Evolutionary conservation across 257 asterid species (phyloP).

Genomic region (Vinca minor): DNA sequence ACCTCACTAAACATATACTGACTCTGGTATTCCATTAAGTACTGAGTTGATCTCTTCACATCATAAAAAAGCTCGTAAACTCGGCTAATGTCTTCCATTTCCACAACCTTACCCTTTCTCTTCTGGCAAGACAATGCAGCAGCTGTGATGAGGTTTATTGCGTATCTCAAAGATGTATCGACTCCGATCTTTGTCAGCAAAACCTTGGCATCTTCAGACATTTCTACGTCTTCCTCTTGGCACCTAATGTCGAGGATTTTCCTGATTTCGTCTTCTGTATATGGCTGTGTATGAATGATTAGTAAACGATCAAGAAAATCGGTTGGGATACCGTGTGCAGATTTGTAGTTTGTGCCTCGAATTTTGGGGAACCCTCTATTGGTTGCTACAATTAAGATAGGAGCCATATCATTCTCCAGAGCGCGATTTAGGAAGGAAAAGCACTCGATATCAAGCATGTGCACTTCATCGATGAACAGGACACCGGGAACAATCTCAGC

Average conservation of each 20-base stretch:
- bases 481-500: constrained; percentile 96
- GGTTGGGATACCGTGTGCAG: constrained; percentile 47
- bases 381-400: constrained; percentile 88
- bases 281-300: constrained; percentile 88
- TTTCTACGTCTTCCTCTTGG: constrained; percentile 86
- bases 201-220: constrained; percentile 77
- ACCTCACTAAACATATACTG: constrained; percentile 87
- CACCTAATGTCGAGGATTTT: constrained; percentile 76
- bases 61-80: constrained; percentile 82
- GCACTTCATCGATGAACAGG: constrained; percentile 96
- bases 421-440: constrained; percentile 95
- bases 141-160: constrained; percentile 71
- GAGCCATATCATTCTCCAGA: constrained; percentile 92
- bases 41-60: constrained; percentile 78
- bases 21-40: constrained; percentile 87
- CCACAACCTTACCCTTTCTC: constrained; percentile 68
- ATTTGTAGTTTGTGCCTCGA: constrained; percentile 53
- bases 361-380: constrained; percentile 88
- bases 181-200: constrained; percentile 79
- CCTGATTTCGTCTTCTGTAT: constrained; percentile 65
- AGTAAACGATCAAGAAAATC: constrained; percentile 93
- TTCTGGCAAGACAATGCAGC: constrained; percentile 75
- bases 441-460: constrained; percentile 96
- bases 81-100: constrained; percentile 76
- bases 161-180: constrained; percentile 76